Evolutionary conservation across 345 rosid species (phyloP).

Genomic region (Sapria himalayana): DNA sequence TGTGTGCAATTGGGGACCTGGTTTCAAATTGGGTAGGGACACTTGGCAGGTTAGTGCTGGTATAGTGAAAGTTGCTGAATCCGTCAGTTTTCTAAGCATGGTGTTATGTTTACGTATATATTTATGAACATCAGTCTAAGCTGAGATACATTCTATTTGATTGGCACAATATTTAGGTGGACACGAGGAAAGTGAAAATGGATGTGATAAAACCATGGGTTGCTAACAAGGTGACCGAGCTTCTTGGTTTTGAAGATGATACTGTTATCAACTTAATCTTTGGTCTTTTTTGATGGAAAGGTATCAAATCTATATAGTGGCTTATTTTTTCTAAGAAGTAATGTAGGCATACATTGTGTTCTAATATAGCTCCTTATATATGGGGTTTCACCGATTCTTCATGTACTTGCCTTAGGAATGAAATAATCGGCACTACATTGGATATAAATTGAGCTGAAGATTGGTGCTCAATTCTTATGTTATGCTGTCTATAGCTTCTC

Average conservation of each 20-base stretch:
- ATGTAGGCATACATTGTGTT: not conserved
- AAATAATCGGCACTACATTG: slow-evolving; percentile 3
- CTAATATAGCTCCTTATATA: not conserved
- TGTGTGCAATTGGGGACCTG: too few species aligned
- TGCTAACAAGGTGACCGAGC: slow-evolving; percentile 76
- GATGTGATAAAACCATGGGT: slow-evolving; percentile 93
- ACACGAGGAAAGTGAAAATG: slow-evolving; percentile 78
- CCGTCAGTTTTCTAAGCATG: too few species aligned
- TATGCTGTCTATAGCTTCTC: not conserved
- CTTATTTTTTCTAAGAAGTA: not conserved
- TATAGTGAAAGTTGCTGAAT: too few species aligned
- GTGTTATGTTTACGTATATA: too few species aligned
- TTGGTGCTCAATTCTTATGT: slow-evolving; percentile 2
- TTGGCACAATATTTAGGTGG: too few species aligned
- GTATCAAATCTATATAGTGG: slow-evolving; percentile 11
- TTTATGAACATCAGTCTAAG: too few species aligned
- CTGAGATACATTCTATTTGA: too few species aligned
- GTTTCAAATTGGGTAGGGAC: too few species aligned
- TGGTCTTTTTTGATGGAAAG: slow-evolving; percentile 84
- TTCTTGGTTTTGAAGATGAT: slow-evolving; percentile 94
- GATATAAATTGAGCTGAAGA: slow-evolving; percentile 2
- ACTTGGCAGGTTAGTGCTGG: too few species aligned
- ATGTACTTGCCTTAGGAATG: slow-evolving; percentile 5
- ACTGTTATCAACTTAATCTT: slow-evolving; percentile 88
- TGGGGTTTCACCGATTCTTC: not conserved